These are phyloP conservation scores for Pythium scleroteichum DNA, from an alignment of 352 stramenopile species.

Conservation along the genomic window DNA sequence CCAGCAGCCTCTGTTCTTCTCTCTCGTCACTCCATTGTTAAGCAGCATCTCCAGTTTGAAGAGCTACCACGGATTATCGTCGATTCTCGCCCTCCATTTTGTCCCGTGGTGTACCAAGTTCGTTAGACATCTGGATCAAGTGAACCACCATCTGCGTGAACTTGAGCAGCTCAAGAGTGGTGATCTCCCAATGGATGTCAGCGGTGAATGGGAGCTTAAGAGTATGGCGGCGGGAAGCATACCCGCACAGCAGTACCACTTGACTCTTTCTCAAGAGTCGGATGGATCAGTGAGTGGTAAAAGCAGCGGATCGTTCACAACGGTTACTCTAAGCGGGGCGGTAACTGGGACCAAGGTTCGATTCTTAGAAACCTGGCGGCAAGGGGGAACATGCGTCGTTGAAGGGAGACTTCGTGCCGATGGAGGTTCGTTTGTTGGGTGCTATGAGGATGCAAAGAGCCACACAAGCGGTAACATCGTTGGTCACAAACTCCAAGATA, in stretches of 20 bases:
- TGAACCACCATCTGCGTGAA: conserved; percentile 53
- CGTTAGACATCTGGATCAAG: conserved; percentile 66
- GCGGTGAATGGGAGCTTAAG: conserved; percentile 86
- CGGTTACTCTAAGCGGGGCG: conserved; percentile 74
- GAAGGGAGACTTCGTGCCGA: conserved; percentile 77
- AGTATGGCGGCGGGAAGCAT: conserved; percentile 87
- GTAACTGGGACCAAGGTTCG: conserved; percentile 79
- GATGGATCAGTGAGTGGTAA: conserved; percentile 65
- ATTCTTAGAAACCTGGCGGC: conserved; percentile 86
- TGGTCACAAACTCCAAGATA: conserved; percentile 45
- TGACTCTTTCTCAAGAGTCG: conserved; percentile 68
- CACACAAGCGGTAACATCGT: conserved; percentile 84
- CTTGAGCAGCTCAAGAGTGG: conserved; percentile 28
- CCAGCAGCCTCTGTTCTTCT: conserved; percentile 56
- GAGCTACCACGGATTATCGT: conserved; percentile 69
- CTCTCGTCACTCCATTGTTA: conserved; percentile 63
- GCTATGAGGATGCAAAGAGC: conserved; percentile 87
- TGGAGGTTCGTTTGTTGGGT: conserved; percentile 68
- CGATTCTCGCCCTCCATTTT: conserved; percentile 70
- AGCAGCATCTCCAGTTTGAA: conserved; percentile 65
- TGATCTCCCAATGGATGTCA: conserved; percentile 63
- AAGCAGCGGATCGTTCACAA: conserved; percentile 81
- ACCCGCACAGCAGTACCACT: conserved; percentile 84
- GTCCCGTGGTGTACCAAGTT: conserved; percentile 75
- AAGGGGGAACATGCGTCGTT: conserved; percentile 86